phyloP scores from a whole-genome alignment of 2,329 filamentous ascomycete species.

The Botrytis sinoallii region DNA sequence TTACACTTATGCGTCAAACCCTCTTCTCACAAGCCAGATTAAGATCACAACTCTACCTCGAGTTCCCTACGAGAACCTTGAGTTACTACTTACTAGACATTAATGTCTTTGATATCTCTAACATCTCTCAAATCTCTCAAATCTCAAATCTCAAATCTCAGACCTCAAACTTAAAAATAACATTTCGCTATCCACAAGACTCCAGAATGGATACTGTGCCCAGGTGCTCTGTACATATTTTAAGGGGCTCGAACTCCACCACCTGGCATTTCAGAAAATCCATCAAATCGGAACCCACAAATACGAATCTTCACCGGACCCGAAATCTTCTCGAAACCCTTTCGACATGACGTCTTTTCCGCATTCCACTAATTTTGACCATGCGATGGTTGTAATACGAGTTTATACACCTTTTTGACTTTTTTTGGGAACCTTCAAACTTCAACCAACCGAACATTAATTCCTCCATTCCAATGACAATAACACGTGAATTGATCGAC shows the following conservation, averaged over 20 bases:
- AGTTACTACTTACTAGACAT: neutral
- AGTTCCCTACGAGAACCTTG: neutral
- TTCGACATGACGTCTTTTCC: conserved; percentile 14
- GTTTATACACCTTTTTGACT: neutral
- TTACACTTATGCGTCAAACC: neutral
- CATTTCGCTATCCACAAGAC: neutral
- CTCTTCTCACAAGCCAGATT: neutral
- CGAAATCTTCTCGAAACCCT: conserved; percentile 7
- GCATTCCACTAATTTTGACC: neutral
- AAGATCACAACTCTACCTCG: neutral
- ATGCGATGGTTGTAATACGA: neutral
- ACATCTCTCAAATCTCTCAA: too few species aligned
- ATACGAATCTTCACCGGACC: neutral
- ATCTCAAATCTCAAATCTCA: neutral
- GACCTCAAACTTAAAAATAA: conserved; percentile 6
- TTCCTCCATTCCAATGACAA: neutral
- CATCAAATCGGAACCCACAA: conserved; percentile 6
- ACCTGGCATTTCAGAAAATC: neutral
- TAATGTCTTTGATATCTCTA: neutral
- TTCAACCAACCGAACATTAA: neutral
- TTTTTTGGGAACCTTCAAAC: neutral
- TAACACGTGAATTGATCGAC: neutral
- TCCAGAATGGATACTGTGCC: neutral
- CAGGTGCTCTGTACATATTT: neutral
- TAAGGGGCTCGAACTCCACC: conserved; percentile 9